Evolutionary conservation across 2,329 filamentous ascomycete genomes (phyloP).

Genomic region (Pyricularia sp.): DNA sequence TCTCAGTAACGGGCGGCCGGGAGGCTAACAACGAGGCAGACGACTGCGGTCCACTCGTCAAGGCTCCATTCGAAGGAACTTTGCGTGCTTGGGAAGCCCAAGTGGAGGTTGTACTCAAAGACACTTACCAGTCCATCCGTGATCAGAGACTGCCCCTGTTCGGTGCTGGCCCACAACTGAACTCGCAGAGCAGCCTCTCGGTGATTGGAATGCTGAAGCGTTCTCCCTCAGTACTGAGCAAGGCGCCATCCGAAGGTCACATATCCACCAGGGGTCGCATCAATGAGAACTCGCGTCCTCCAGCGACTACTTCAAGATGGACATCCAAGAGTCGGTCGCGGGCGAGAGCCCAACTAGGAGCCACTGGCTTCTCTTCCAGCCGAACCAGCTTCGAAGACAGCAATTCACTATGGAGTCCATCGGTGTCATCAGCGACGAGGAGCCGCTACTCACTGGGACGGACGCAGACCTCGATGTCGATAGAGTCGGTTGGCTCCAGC

Average conservation of each 20-base stretch:
- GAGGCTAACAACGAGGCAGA: constrained; percentile 29
- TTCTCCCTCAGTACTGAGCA: constrained; percentile 85
- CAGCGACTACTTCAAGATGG: constrained; percentile 56
- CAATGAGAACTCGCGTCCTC: constrained; percentile 41
- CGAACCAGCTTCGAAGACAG: constrained; percentile 90
- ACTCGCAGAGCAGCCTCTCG: constrained; percentile 55
- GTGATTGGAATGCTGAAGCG: constrained; percentile 73
- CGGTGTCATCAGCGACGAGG: constrained; percentile 82
- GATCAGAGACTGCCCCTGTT: constrained; percentile 81
- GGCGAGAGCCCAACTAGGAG: constrained; percentile 34
- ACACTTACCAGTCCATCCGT: constrained; percentile 84
- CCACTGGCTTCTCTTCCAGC: constrained; percentile 76
- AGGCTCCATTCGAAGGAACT: constrained; percentile 63
- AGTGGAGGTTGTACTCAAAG: constrained; percentile 82
- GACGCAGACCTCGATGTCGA: constrained; percentile 83
- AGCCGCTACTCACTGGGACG: constrained; percentile 89
- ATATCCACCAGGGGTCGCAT: constrained; percentile 62
- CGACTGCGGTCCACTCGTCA: constrained; percentile 68
- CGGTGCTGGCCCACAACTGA: constrained; percentile 45
- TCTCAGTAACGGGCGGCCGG: constrained; percentile 21
- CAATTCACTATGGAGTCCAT: constrained; percentile 82
- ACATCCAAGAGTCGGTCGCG: constrained; percentile 78
- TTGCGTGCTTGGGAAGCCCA: constrained; percentile 79
- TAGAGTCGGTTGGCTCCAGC: constrained; percentile 77
- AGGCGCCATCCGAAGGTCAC: constrained; percentile 76